Conservation (phyloP, 202 grass and related monocot genomes). For the Schoenoplectus tabernaemontani region DNA sequence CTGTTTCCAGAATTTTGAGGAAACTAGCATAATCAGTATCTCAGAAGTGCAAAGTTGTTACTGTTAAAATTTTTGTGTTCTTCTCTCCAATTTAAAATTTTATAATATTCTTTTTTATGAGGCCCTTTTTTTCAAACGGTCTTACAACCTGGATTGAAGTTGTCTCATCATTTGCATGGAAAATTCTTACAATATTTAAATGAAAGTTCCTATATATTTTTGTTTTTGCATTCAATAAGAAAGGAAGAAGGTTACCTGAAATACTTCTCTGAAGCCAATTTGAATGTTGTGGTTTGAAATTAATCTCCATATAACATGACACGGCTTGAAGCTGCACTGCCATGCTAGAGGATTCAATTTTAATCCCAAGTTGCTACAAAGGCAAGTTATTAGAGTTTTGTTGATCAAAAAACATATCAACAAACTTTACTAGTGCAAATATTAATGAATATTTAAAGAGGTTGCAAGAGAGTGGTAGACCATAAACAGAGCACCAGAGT, state of each 20-base stretch:
- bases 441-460: background rate
- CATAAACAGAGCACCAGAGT: constrained; percentile 11
- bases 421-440: background rate
- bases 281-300: constrained; percentile 64
- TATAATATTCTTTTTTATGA: background rate
- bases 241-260: constrained; percentile 41
- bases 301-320: constrained; percentile 63
- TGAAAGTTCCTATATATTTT: background rate
- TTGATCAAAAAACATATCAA: background rate
- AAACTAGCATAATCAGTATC: constrained; percentile 20
- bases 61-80: background rate
- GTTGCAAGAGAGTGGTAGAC: constrained; percentile 12
- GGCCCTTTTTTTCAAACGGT: background rate
- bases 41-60: background rate
- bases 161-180: background rate
- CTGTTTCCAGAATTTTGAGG: constrained; percentile 40
- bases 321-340: background rate
- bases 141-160: background rate
- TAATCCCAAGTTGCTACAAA: background rate
- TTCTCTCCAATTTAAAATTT: constrained; percentile 2
- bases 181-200: constrained; percentile 15
- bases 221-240: background rate
- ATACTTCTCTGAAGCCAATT: constrained; percentile 74
- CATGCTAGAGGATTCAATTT: constrained; percentile 12
- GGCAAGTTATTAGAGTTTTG: background rate